Evolutionary conservation across 768 basidiomycete genomes (phyloP).

Genomic region (Leccinum boreale): DNA sequence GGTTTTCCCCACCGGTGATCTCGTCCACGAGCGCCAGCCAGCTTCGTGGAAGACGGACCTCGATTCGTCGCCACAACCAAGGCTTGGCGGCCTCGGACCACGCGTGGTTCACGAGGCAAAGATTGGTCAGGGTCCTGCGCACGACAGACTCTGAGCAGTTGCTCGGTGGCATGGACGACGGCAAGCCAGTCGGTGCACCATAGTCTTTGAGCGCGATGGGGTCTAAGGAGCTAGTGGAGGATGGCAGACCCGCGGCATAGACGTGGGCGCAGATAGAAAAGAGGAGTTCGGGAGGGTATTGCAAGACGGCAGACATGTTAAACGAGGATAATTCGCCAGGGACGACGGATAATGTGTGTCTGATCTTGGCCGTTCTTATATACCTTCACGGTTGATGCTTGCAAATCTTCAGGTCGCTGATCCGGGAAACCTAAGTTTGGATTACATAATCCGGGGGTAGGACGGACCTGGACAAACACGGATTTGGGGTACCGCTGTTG

Average conservation of each 20-base stretch:
- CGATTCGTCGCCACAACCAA: conserved; percentile 82
- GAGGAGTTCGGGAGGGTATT: conserved; percentile 71
- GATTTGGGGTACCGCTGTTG: conserved; percentile 5
- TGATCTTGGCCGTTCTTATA: conserved; percentile 3
- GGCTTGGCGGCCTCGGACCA: conserved; percentile 86
- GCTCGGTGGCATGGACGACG: conserved; percentile 69
- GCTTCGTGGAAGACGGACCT: conserved; percentile 78
- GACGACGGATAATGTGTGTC: not conserved
- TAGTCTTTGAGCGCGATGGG: conserved; percentile 52
- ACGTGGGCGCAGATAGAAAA: conserved; percentile 71
- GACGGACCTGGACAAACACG: not conserved
- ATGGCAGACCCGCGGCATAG: conserved; percentile 59
- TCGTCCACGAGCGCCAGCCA: conserved; percentile 83
- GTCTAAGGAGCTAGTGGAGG: conserved; percentile 59
- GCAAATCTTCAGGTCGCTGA: not conserved
- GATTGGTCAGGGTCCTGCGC: conserved; percentile 61
- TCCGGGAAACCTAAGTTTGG: not conserved
- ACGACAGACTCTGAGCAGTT: conserved; percentile 67
- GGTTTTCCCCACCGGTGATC: conserved; percentile 68
- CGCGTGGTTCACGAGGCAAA: conserved; percentile 73
- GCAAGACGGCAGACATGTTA: conserved; percentile 29
- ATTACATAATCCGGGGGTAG: conserved; percentile 24
- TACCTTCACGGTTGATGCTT: conserved; percentile 6
- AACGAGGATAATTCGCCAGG: not conserved
- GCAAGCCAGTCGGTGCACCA: conserved; percentile 54